Conservation (phyloP, 768 basidiomycete genomes). For the Tubosaeta sp. region DNA sequence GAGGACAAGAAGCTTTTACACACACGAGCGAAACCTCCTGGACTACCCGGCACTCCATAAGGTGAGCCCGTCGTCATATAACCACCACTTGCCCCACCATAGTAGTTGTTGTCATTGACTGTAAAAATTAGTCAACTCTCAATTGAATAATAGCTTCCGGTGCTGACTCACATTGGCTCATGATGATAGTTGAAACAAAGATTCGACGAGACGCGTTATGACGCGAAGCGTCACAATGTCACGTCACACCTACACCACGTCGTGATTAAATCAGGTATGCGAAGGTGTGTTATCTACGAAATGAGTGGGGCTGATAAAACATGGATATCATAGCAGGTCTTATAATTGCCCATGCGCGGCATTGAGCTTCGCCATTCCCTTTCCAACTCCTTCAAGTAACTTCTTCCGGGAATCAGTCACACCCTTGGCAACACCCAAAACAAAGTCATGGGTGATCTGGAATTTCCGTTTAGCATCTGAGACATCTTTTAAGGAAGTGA, state of each 20-base stretch:
- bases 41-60: slow-evolving; percentile 54
- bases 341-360: slow-evolving; percentile 35
- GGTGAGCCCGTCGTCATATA: slow-evolving; percentile 60
- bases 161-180: slow-evolving; percentile 41
- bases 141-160: not conserved
- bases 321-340: slow-evolving; percentile 1
- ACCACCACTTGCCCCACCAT: slow-evolving; percentile 45
- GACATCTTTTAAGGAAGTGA: not conserved
- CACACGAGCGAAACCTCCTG: slow-evolving; percentile 49
- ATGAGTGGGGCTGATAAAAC: slow-evolving; percentile 26
- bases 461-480: slow-evolving; percentile 1
- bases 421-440: slow-evolving; percentile 57
- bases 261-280: not conserved
- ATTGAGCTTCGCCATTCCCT: slow-evolving; percentile 58
- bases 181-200: slow-evolving; percentile 14
- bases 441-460: slow-evolving; percentile 64
- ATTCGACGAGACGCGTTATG: slow-evolving; percentile 19
- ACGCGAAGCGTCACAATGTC: slow-evolving; percentile 26
- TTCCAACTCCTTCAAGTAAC: slow-evolving; percentile 66
- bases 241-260: slow-evolving; percentile 11
- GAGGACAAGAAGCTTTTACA: slow-evolving; percentile 7
- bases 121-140: slow-evolving; percentile 4
- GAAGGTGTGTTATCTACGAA: slow-evolving; percentile 13
- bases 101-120: slow-evolving; percentile 39
- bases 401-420: slow-evolving; percentile 68